Percentiles rank a stretch among this genome's conserved stretches.
phyloP scores from a whole-genome alignment of 1,284 basidiomycete genomes.

The Tilletia walkeri region DNA sequence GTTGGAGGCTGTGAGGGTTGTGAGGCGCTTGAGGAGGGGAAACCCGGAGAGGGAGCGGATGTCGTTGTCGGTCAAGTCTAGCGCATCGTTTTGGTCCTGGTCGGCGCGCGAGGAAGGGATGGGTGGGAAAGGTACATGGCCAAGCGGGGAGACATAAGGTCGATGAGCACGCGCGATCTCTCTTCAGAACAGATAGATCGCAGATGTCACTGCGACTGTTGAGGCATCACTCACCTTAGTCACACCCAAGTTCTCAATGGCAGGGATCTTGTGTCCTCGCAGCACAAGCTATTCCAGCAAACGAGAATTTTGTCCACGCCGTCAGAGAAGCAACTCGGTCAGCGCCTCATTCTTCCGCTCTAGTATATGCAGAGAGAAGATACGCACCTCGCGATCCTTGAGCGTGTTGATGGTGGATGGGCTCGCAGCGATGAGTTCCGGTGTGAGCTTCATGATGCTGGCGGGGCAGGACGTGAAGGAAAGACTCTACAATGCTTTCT shows the following conservation, averaged over 20 bases:
- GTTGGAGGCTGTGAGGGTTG: conserved; percentile 78
- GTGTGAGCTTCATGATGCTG: conserved; percentile 77
- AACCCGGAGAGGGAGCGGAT: conserved; percentile 83
- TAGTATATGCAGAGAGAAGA: not conserved
- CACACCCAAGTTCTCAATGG: conserved; percentile 98
- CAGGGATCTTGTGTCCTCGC: conserved; percentile 78
- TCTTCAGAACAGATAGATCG: not conserved
- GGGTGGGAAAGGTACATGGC: too few relatives aligned
- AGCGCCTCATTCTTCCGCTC: not conserved
- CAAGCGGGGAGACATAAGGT: not conserved
- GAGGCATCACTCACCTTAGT: conserved; percentile 69
- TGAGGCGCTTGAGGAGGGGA: conserved; percentile 74
- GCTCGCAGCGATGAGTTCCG: conserved; percentile 78
- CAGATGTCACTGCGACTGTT: conserved; percentile 30
- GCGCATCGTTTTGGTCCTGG: conserved; percentile 85
- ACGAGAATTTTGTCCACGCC: not conserved
- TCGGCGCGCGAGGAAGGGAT: too few relatives aligned
- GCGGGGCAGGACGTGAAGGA: not conserved
- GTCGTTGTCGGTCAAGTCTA: conserved; percentile 95
- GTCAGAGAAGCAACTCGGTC: not conserved
- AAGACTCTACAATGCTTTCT: not conserved
- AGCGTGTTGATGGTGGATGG: conserved; percentile 79
- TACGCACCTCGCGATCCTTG: conserved; percentile 89
- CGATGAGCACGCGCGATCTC: not conserved
- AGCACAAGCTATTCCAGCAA: conserved; percentile 18